A percentile compares a stretch with the other conserved stretches of the same genome.
Conservation (phyloP, 768 basidiomycete genomes). For the Leccinum fibrillosum region DNA sequence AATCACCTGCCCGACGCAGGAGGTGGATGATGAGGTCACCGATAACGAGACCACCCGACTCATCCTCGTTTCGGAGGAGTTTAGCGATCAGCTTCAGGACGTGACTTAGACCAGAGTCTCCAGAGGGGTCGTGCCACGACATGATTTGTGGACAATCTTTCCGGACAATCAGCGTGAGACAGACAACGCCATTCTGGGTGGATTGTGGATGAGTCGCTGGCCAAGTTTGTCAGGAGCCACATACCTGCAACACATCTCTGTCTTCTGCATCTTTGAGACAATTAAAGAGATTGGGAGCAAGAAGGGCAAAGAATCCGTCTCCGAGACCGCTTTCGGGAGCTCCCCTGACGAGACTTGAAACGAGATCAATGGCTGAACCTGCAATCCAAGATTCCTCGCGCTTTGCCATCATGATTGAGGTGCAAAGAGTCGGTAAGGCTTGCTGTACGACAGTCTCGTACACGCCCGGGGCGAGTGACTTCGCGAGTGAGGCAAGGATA, state of each 20-base stretch:
- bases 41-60: conserved; percentile 89
- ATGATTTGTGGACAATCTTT: conserved; percentile 85
- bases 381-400: conserved; percentile 71
- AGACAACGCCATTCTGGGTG: conserved; percentile 74
- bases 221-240: neutral
- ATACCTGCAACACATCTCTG: conserved; percentile 77
- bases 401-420: conserved; percentile 56
- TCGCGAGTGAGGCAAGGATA: conserved; percentile 67
- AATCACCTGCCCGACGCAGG: conserved; percentile 75
- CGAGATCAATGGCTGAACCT: conserved; percentile 78
- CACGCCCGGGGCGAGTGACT: conserved; percentile 54
- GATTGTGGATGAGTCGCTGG: neutral
- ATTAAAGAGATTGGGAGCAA: conserved; percentile 74
- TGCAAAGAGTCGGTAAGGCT: conserved; percentile 70
- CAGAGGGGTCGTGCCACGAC: conserved; percentile 64
- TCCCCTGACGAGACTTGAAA: conserved; percentile 68
- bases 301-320: conserved; percentile 70
- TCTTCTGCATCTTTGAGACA: conserved; percentile 74
- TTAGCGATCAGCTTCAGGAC: conserved; percentile 74
- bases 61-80: conserved; percentile 75
- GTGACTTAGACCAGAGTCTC: conserved; percentile 72
- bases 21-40: conserved; percentile 96
- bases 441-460: conserved; percentile 72
- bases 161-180: conserved; percentile 79
- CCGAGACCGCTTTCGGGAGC: conserved; percentile 64